Percentiles rank a stretch among this genome's conserved stretches.
phyloP scores from a whole-genome alignment of 2,329 filamentous ascomycete genomes.

The Penicillium occitanis region DNA sequence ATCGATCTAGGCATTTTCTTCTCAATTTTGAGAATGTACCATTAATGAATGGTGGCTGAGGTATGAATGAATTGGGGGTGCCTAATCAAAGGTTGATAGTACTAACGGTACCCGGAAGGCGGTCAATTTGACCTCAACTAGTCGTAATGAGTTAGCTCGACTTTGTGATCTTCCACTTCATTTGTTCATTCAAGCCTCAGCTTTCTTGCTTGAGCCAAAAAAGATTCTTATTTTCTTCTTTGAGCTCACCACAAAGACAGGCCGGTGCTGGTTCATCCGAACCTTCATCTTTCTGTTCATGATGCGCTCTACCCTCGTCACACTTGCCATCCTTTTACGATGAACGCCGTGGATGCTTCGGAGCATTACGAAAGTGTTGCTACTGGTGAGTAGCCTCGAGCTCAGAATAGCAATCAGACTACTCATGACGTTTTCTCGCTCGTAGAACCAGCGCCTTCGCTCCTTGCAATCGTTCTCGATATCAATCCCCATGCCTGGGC shows the following conservation, averaged over 20 bases:
- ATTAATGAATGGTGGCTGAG: neutral
- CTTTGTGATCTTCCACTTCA: neutral
- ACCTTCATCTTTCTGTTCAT: constrained; percentile 20
- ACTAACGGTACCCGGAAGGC: neutral
- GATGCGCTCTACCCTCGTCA: constrained; percentile 20
- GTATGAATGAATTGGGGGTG: neutral
- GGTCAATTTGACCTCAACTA: neutral
- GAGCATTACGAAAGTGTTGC: constrained; percentile 53
- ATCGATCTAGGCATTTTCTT: neutral
- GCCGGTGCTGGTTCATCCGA: constrained; percentile 22
- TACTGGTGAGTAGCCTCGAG: constrained; percentile 40
- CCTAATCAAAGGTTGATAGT: neutral
- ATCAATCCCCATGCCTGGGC: constrained; percentile 96
- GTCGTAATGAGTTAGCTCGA: neutral
- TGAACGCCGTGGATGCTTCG: constrained; percentile 66
- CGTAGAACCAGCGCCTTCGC: constrained; percentile 66
- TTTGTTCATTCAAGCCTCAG: constrained; percentile 1
- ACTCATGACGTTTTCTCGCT: neutral
- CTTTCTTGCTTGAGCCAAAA: neutral
- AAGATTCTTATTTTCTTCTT: too few species aligned
- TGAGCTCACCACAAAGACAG: constrained; percentile 13
- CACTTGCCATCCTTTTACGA: constrained; percentile 36
- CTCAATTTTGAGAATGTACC: neutral
- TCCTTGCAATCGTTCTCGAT: constrained; percentile 88
- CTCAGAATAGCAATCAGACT: neutral